Conservation (phyloP, 2,329 filamentous ascomycete genomes). For the Fusarium illudens region DNA sequence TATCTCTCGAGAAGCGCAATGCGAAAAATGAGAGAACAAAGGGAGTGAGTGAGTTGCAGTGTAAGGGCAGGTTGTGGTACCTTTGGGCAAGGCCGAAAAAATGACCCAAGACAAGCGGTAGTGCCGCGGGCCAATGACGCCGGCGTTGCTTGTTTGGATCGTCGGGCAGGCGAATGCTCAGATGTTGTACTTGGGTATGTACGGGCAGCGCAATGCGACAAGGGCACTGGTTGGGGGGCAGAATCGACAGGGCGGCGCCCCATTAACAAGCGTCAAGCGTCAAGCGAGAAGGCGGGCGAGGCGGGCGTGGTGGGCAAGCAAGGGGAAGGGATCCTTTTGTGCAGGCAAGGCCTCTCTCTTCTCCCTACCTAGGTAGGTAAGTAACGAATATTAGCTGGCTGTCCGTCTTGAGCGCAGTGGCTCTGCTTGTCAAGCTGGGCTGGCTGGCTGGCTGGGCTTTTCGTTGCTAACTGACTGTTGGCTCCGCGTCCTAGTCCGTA, state of each 20-base stretch:
- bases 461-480: background rate
- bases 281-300: conserved; percentile 28
- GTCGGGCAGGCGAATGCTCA: conserved; percentile 37
- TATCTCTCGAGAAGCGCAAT: conserved; percentile 8
- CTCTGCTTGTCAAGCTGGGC: background rate
- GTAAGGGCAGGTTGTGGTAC: conserved; percentile 14
- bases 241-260: conserved; percentile 31
- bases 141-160: conserved; percentile 39
- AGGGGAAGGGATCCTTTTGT: conserved; percentile 18
- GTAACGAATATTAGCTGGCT: conserved; percentile 1
- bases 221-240: conserved; percentile 26
- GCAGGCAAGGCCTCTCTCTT: conserved; percentile 6
- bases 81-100: conserved; percentile 15
- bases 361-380: background rate
- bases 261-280: conserved; percentile 26
- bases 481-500: conserved; percentile 4
- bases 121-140: conserved; percentile 40
- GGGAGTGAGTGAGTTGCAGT: conserved; percentile 24
- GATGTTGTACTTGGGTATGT: conserved; percentile 34
- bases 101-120: conserved; percentile 31
- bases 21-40: conserved; percentile 9
- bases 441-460: too few species aligned
- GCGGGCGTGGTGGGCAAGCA: conserved; percentile 16
- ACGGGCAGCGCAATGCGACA: conserved; percentile 26
- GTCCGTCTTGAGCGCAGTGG: background rate